Percentiles rank a stretch among this genome's conserved stretches.
These are phyloP conservation scores for Solanum peruvianum DNA, from an alignment of 257 asterid genomes.

Conservation along the genomic window DNA sequence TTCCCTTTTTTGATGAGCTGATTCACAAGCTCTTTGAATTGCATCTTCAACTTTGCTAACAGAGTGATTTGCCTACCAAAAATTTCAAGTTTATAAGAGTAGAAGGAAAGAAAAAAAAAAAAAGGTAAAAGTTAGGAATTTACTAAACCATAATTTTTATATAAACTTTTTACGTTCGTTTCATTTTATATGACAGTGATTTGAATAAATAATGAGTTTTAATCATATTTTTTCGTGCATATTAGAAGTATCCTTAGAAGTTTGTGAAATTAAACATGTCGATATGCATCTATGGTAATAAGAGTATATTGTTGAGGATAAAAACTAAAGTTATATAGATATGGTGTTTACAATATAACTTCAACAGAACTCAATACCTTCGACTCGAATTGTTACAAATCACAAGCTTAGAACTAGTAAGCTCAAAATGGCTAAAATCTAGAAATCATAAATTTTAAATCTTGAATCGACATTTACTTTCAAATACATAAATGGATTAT, in stretches of 20 bases:
- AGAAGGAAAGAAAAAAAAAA: not conserved
- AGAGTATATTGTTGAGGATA: not conserved
- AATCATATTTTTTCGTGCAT: not conserved
- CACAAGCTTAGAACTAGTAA: not conserved
- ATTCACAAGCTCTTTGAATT: constrained; percentile 22
- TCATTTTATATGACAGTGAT: not conserved
- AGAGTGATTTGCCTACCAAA: constrained; percentile 29
- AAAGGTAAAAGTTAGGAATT: not conserved
- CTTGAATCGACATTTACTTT: not conserved
- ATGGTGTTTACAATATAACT: not conserved
- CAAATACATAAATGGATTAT: not conserved
- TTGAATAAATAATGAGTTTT: not conserved
- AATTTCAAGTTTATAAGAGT: not conserved
- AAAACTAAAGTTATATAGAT: not conserved
- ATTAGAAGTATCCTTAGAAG: not conserved
- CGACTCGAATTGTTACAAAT: not conserved
- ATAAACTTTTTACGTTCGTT: accelerated
- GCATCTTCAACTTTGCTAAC: constrained; percentile 32
- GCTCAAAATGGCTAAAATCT: not conserved
- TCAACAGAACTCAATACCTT: not conserved
- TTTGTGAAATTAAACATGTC: not conserved
- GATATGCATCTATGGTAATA: not conserved
- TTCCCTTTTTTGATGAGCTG: constrained; percentile 40
- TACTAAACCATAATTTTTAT: not conserved
- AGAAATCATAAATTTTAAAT: not conserved